Evolutionary conservation across 1,284 basidiomycete genomes (phyloP).

Genomic region (Puccinia horiana): DNA sequence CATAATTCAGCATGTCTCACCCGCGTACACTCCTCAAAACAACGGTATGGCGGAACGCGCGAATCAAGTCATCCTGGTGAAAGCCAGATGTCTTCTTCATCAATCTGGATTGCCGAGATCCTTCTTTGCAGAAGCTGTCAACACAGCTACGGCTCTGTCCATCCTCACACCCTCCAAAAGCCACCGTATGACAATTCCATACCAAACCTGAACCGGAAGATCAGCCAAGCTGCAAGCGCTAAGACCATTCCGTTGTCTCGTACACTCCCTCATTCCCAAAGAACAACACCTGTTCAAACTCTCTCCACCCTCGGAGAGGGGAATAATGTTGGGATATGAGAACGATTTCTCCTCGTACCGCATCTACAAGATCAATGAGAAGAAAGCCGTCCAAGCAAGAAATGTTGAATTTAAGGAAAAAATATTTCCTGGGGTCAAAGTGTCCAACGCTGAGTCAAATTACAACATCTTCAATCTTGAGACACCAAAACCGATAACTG

Average conservation of each 20-base stretch:
- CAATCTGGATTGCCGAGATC: neutral
- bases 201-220: neutral
- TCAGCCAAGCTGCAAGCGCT: neutral
- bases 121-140: constrained; percentile 1
- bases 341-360: neutral
- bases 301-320: neutral
- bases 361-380: neutral
- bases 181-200: neutral
- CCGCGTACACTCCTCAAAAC: neutral
- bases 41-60: neutral
- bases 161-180: neutral
- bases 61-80: neutral
- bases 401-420: too few relatives aligned
- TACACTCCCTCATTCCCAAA: neutral
- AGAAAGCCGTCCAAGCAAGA: too few relatives aligned
- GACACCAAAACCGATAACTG: too few relatives aligned
- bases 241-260: neutral
- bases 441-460: too few relatives aligned
- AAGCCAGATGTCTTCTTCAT: neutral
- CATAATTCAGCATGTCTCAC: neutral
- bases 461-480: too few relatives aligned
- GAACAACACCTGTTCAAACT: neutral
- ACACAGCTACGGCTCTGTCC: neutral
- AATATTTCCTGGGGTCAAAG: too few relatives aligned
- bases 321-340: neutral